Evolutionary conservation across 306 rosid genomes (phyloP).

Genomic region (Echinosophora koreensis): DNA sequence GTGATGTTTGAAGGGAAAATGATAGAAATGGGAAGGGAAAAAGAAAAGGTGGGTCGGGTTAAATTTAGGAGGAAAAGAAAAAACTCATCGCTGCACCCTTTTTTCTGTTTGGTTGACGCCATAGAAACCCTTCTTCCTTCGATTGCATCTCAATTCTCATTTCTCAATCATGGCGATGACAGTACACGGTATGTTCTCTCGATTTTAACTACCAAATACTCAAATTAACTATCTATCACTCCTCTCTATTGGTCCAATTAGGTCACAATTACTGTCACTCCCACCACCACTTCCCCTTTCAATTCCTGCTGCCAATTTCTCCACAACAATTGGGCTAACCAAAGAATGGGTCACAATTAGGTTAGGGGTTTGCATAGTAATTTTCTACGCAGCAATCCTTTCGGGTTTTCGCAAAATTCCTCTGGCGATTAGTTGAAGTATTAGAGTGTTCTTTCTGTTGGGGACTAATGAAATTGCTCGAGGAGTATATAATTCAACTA

Average conservation of each 20-base stretch:
- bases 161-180: conserved; percentile 61
- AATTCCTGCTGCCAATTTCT: background rate
- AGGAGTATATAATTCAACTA: background rate
- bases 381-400: background rate
- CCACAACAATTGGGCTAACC: background rate
- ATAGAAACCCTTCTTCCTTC: conserved; percentile 23
- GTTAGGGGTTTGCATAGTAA: conserved; percentile 29
- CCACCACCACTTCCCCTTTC: conserved; percentile 5
- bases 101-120: background rate
- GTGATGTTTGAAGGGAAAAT: too few species aligned
- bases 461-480: conserved; percentile 16
- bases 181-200: conserved; percentile 50
- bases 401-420: conserved; percentile 10
- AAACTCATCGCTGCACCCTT: background rate
- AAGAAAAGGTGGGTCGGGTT: too few species aligned
- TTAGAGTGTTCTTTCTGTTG: background rate
- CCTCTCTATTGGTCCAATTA: conserved; percentile 33
- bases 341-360: background rate
- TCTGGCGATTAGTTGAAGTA: background rate
- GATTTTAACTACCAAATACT: conserved; percentile 14
- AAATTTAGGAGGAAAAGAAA: background rate
- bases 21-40: too few species aligned
- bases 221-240: conserved; percentile 8
- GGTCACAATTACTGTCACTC: conserved; percentile 34
- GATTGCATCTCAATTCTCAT: conserved; percentile 30